Conservation (phyloP, 2,329 filamentous ascomycete genomes). For the Xylariaceae sp. region DNA sequence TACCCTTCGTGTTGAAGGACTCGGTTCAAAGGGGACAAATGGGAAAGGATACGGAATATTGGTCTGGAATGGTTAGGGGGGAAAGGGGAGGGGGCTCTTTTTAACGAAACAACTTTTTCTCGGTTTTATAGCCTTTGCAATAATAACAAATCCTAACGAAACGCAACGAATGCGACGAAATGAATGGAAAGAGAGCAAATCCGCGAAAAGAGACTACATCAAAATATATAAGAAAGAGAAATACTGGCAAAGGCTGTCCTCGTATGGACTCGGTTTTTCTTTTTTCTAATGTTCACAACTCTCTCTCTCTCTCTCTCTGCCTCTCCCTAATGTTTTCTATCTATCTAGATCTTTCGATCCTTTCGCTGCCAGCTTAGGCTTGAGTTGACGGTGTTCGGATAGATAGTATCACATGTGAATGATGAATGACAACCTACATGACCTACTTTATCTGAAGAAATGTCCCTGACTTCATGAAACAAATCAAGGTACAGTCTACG, state of each 20-base stretch:
- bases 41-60: conserved; percentile 1
- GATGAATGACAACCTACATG: neutral
- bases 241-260: neutral
- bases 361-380: neutral
- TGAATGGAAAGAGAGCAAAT: neutral
- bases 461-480: neutral
- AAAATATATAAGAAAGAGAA: neutral
- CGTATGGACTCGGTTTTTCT: neutral
- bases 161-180: neutral
- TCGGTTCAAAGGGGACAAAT: neutral
- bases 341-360: too few relatives aligned
- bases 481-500: neutral
- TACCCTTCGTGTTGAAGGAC: conserved; percentile 1
- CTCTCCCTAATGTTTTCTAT: too few relatives aligned
- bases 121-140: neutral
- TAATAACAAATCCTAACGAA: conserved; percentile 9
- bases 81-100: conserved; percentile 10
- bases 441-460: neutral
- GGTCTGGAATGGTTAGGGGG: neutral
- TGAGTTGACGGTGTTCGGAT: neutral
- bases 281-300: neutral
- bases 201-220: neutral
- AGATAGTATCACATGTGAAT: neutral
- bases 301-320: too few relatives aligned
- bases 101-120: conserved; percentile 4